Conservation (phyloP, 106 monocot genomes). For the Apostasia ramifera region DNA sequence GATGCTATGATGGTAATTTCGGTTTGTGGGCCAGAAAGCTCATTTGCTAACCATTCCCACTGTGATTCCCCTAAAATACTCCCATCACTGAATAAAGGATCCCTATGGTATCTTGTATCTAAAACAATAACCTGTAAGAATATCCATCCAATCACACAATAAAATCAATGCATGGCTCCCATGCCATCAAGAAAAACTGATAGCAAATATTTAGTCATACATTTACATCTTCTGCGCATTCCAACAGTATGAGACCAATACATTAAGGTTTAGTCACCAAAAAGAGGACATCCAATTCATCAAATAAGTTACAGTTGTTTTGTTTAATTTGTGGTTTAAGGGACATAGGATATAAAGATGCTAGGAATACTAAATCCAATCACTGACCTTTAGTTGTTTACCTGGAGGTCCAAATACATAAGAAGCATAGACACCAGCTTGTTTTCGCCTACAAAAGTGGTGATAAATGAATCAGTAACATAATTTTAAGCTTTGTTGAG, state of each 20-base stretch:
- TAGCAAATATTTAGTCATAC: too few species aligned
- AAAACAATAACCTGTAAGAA: constrained; percentile 66
- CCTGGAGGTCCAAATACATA: constrained; percentile 70
- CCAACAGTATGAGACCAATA: too few species aligned
- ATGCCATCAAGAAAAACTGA: background rate
- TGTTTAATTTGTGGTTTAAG: too few species aligned
- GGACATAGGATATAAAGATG: too few species aligned
- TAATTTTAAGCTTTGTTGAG: too few species aligned
- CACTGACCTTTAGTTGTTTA: constrained; percentile 62
- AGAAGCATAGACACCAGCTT: constrained; percentile 81
- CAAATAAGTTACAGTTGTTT: too few species aligned
- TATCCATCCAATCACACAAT: background rate
- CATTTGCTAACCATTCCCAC: constrained; percentile 72
- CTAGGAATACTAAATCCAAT: background rate
- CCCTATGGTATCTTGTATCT: constrained; percentile 89
- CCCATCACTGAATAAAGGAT: constrained; percentile 72
- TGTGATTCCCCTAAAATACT: constrained; percentile 64
- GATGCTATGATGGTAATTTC: constrained; percentile 83
- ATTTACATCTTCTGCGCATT: too few species aligned
- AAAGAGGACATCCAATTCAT: too few species aligned
- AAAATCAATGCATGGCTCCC: background rate
- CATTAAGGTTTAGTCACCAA: too few species aligned
- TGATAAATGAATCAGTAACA: background rate
- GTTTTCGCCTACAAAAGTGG: constrained; percentile 55
- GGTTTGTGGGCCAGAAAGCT: constrained; percentile 52